Base-by-base conservation (phyloP, 805 yeast genomes). In the Komagataella pseudopastoris region DNA sequence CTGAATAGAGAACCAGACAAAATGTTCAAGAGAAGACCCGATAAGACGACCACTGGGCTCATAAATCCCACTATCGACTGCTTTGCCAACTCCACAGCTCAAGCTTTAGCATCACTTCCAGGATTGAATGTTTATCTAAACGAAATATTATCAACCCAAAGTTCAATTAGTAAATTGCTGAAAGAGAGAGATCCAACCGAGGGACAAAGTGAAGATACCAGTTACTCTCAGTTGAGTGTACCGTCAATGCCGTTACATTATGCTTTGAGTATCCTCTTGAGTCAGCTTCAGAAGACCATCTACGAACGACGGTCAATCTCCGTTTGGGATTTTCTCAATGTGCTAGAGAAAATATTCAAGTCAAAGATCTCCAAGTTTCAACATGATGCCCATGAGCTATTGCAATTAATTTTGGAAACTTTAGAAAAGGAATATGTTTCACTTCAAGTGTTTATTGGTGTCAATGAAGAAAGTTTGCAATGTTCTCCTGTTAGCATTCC, bases 381-480 rank as follows among this genome's bases (percentile, higher is more conserved):
- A 64, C 96, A 91, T 60, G 99, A 91, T 68, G 96, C 98, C 0
- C 97, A 93, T 59, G 99, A 91, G 60, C 72, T 93, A 56, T 76
- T 91, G 30, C 96, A 88, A 62, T 66, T 88, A 50, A 73, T 90
- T 18, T 68, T 91, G 20, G 96, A 90, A 59, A 82, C 91, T 0
- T 69, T 93, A 50, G 81, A 84, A 50, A 74, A 73, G 51, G 97
- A 91, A 61, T 72, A 77, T 56, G 58, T 69, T 7, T 67, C 65
- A 47, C 53, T 81, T 48, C 64, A 62, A 39, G 69, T 66, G 49
- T 69, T 68, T 50, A 56, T 56, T 8, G 18, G 23, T 3, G 23
- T 43, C 4, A 45, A 17, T 14, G 47, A 45, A 6, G 51, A 49
- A 17, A 20, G 6, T 8, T 16, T 45, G 2, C 17, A 36, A 0